A percentile compares a stretch with the other conserved stretches of the same genome.
These are phyloP conservation scores for Leishmania arabica DNA, from an alignment of 208 protist genomes.

Conservation along the genomic window DNA sequence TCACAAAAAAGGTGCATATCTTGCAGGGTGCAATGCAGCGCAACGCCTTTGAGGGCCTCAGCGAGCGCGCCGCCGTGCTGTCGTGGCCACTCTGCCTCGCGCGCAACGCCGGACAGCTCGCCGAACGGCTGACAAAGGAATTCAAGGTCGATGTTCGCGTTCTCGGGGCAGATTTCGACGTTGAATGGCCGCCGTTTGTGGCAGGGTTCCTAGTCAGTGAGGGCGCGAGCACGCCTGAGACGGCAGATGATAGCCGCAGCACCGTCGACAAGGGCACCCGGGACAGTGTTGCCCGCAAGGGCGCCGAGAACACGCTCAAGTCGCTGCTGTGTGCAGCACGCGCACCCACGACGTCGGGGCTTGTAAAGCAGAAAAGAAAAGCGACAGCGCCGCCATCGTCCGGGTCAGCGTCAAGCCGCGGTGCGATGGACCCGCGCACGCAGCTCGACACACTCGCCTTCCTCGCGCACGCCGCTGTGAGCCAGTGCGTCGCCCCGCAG, in stretches of 20 bases:
- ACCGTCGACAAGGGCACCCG: not conserved
- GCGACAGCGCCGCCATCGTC: not conserved
- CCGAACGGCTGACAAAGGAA: slow-evolving; percentile 53
- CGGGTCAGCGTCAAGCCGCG: not conserved
- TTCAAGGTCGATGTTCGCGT: slow-evolving; percentile 79
- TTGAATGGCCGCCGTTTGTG: slow-evolving; percentile 32
- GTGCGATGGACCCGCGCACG: not conserved
- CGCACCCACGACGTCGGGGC: not conserved
- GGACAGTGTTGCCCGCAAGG: not conserved
- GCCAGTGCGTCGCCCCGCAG: slow-evolving; percentile 66
- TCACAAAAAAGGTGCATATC: slow-evolving; percentile 71
- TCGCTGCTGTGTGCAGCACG: slow-evolving; percentile 6
- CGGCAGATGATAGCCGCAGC: not conserved
- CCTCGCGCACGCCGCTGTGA: slow-evolving; percentile 59
- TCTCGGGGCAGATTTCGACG: slow-evolving; percentile 55
- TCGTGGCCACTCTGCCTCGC: slow-evolving; percentile 77
- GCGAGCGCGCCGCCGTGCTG: slow-evolving; percentile 74
- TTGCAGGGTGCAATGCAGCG: slow-evolving; percentile 68
- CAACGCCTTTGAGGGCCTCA: slow-evolving; percentile 60
- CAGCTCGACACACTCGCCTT: slow-evolving; percentile 54
- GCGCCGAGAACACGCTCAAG: slow-evolving; percentile 6
- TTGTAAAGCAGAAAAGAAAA: not conserved
- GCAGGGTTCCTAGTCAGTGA: not conserved
- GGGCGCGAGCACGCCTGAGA: not conserved
- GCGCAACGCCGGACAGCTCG: slow-evolving; percentile 49